Evolutionary conservation across 2,329 filamentous ascomycete genomes (phyloP), one percentile per base, ranked within the genome.

Genomic region (Eutypa lata): DNA sequence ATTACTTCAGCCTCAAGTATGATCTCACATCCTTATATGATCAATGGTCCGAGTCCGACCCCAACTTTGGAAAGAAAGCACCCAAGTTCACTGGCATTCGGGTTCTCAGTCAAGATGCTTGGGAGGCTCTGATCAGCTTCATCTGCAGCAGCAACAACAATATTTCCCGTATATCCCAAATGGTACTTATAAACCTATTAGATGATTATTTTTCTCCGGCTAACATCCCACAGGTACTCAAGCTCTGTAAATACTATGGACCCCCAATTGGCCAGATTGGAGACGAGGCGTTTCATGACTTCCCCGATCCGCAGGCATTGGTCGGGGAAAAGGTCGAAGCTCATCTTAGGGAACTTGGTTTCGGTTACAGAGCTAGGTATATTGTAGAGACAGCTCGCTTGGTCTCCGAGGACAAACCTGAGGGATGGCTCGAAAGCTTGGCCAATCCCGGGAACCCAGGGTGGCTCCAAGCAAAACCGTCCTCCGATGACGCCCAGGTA

Each of bases 81-180:
- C 87, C 89, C 0, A 86, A 87, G 52, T 99, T 99, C 68, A 87
- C 88, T 0, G 94, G 95, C 13, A 89, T 99, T 52, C 86, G 94
- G 21, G 97, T 99, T 59, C 75, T 99, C 44, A 90, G 88, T 63
- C 94, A 99, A 73, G 92, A 97, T 75, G 87, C 93, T 1, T 99
- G 95, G 94, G 94, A 99, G 71, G 86, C 94, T 1, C 77, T 99
- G 21, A 78, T 99, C 22, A 87, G 89, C 52, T 99, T 99, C 71
- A 99, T 99, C 58, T 99, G 94, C 78, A 97, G 92, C 72, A 96
- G 91, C 72, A 99, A 99, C 73, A 99, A 99, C 74, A 97, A 99
- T 68, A 99, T 99, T 55, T 82, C 87, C 2, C 84, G 94, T 38
- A 99, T 99, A 68, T 93, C 90, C 5, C 90, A 95, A 71, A 99